Evolutionary conservation across 768 basidiomycete species (phyloP), one percentile per base, ranked within the genome.

Genomic region (Strobilomyces echinocephalus): DNA sequence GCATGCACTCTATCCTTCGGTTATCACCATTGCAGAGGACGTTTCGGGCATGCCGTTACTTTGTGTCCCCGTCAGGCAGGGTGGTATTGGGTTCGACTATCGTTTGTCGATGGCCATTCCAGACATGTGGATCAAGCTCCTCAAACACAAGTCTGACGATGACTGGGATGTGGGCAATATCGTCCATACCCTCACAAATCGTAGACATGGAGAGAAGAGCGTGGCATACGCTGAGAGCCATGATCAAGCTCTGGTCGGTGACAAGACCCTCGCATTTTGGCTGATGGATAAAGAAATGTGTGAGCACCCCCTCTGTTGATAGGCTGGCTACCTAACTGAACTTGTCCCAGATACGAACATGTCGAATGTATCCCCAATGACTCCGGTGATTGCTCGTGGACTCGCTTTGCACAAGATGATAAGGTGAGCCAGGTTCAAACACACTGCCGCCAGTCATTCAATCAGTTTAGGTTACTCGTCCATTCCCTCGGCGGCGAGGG

Each of bases 201-300:
- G 97, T 52, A 80, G 97, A 35, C 73, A 93, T 63, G 80, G 84
- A 21, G 97, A 99, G 76, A 91, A 85, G 74, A 93, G 89, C 60
- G 83, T 99, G 47, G 91, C 93, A 0, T 88, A 88, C 57, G 94
- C 92, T 48, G 97, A 99, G 73, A 93, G 90, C 61, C 97, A 98
- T 60, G 95, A 98, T 71, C 97, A 99, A 69, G 95, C 97, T 14
- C 80, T 99, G 28, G 97, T 99, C 0, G 97, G 97, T 12, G 97
- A 99, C 75, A 99, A 99, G 76, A 98, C 95, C 3, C 65, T 99
- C 42, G 97, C 97, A 4, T 99, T 99, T 73, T 99, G 97, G 97
- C 72, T 98, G 53, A 99, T 99, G 97, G 97, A 99, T 72, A 95
- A 95, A 73, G 97, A 98, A 72, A 99, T 99, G 97, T 97, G 95